Conservation (phyloP, 108 stramenopile genomes). For the Cyclotella sp. region DNA sequence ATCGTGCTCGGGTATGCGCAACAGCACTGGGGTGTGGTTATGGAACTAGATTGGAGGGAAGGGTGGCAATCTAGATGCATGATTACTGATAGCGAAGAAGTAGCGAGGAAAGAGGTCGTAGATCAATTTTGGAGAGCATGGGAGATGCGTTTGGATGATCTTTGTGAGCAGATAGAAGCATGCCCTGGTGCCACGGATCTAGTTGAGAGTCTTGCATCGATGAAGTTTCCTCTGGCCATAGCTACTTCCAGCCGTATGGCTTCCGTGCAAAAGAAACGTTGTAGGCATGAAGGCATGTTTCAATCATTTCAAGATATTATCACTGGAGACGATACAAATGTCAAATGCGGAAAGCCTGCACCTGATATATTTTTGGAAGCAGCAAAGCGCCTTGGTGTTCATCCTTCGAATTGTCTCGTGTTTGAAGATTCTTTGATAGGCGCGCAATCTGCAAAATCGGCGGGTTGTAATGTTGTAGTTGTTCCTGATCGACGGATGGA, state of each 20-base stretch:
- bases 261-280: constrained; percentile 66
- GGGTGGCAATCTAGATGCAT: constrained; percentile 18
- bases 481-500: constrained; percentile 79
- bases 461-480: constrained; percentile 75
- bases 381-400: constrained; percentile 58
- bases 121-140: constrained; percentile 62
- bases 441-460: constrained; percentile 65
- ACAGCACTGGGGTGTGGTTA: constrained; percentile 55
- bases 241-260: constrained; percentile 71
- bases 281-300: constrained; percentile 62
- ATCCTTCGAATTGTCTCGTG: constrained; percentile 79
- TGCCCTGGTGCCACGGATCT: constrained; percentile 72
- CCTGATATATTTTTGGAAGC: constrained; percentile 87
- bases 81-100: constrained; percentile 13
- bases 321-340: constrained; percentile 72
- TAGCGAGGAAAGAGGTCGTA: constrained; percentile 11
- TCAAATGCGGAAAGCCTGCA: constrained; percentile 80
- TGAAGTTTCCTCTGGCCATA: constrained; percentile 69
- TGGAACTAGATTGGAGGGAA: constrained; percentile 41
- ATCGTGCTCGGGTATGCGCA: constrained; percentile 66
- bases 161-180: constrained; percentile 65
- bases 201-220: constrained; percentile 48
- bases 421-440: constrained; percentile 86
- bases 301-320: constrained; percentile 64
- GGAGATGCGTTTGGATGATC: constrained; percentile 62